Base-by-base conservation (phyloP, 257 asterid genomes). In the Gentiana dahurica region DNA sequence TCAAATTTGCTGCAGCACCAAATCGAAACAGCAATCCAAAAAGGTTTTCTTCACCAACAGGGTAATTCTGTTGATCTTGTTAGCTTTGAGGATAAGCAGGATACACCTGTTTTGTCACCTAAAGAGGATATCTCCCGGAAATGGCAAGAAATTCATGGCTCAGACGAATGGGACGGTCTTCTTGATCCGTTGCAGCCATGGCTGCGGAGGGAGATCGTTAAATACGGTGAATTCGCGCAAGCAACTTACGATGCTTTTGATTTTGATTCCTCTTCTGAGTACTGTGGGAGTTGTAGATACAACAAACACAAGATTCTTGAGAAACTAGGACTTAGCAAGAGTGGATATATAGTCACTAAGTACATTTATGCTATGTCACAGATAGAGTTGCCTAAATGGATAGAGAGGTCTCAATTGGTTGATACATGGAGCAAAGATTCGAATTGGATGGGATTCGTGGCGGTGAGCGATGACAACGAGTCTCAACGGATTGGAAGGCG, bases 401-500 rank as follows among this genome's bases (percentile, higher is more conserved):
- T 84, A 1, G 76, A 87, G 61, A 73, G 68, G 48, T 84, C 94
- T 11, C 62, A 55, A 0, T 55, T 81, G 34, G 73, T 56, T 12
- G 75, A 84, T 10, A 55, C 78, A 4, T 84, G 95, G 95, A 87
- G 95, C 70, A 77, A 63, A 36, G 89, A 84, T 36, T 84, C 94
- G 0, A 87, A 87, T 10, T 87, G 94, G 96, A 87, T 84, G 61
- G 96, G 96, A 1, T 87, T 81, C 50, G 82, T 84, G 2, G 89
- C 85, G 0, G 85, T 79, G 24, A 81, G 92, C 63, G 79, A 80
- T 49, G 87, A 81, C 11, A 61, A 65, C 5, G 89, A 87, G 54
- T 64, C 94, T 3, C 33, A n/a, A 15, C 33, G 96, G 32, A 84
- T 87, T 32, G 92, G 96, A 2, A 62, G 92, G 34, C 69, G 87